Evolutionary conservation across 2,329 filamentous ascomycete species (phyloP).

Genomic region (Xylaria digitata): DNA sequence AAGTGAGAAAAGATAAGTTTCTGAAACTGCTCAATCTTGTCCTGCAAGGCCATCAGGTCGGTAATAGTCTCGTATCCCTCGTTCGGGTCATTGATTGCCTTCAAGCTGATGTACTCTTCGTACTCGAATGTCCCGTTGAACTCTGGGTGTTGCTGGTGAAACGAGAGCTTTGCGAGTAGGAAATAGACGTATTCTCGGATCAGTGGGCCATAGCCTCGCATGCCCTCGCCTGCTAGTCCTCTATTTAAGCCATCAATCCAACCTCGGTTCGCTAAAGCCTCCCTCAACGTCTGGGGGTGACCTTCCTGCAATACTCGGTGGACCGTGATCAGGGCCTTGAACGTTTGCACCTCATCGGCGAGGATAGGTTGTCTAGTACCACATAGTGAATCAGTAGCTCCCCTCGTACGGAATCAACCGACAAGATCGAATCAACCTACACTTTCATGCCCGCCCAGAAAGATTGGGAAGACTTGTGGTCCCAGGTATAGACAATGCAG

Average conservation of each 20-base stretch:
- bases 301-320: conserved; percentile 98
- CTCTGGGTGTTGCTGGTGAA: conserved; percentile 95
- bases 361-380: conserved; percentile 86
- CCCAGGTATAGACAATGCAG: conserved; percentile 99
- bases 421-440: conserved; percentile 62
- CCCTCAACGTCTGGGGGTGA: conserved; percentile 85
- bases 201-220: conserved; percentile 89
- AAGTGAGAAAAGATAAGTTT: conserved; percentile 99
- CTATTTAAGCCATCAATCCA: conserved; percentile 95
- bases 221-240: conserved; percentile 82
- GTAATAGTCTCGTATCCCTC: conserved; percentile 97
- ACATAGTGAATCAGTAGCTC: conserved; percentile 37
- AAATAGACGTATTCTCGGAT: conserved; percentile 98
- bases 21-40: conserved; percentile 98
- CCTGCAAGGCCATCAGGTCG: conserved; percentile 95
- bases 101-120: conserved; percentile 97
- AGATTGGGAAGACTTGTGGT: conserved; percentile 92
- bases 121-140: conserved; percentile 99
- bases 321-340: conserved; percentile 96
- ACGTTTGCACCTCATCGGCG: conserved; percentile 97
- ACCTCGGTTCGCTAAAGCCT: conserved; percentile 86
- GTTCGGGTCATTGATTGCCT: conserved; percentile 98
- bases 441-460: conserved; percentile 99
- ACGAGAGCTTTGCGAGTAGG: conserved; percentile 92
- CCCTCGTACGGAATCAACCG: background rate